Conservation (phyloP, 78 protist species). For the Dictyostelium capitatum region DNA sequence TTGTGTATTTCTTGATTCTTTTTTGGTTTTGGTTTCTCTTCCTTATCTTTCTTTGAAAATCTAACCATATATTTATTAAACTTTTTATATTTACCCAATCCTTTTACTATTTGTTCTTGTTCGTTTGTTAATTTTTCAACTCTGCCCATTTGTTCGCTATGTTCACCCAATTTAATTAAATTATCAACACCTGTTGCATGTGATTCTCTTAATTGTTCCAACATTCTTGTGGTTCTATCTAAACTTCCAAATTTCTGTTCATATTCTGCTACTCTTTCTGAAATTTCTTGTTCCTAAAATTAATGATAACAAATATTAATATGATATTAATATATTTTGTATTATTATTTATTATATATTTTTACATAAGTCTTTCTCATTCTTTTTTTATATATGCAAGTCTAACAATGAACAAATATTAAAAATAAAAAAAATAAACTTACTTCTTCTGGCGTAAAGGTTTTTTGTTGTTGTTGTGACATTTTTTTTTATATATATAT, state of each 20-base stretch:
- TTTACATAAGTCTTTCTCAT: background rate
- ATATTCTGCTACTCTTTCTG: constrained; percentile 27
- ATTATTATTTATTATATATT: background rate
- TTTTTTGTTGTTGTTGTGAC: background rate
- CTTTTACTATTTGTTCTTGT: constrained; percentile 28
- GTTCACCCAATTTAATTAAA: constrained; percentile 30
- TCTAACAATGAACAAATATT: background rate
- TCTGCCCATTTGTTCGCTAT: constrained; percentile 50
- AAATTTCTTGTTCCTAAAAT: constrained; percentile 37
- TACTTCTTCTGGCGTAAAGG: constrained; percentile 14
- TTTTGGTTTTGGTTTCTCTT: background rate
- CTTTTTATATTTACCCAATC: constrained; percentile 63
- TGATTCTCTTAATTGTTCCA: constrained; percentile 55
- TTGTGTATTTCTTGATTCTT: constrained; percentile 23
- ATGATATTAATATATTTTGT: background rate
- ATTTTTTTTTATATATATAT: background rate
- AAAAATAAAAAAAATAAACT: constrained; percentile 1
- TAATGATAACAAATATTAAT: background rate
- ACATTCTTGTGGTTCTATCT: constrained; percentile 58
- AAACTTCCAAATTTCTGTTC: constrained; percentile 36
- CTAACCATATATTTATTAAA: constrained; percentile 64
- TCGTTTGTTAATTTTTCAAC: constrained; percentile 27
- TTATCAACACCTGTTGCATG: constrained; percentile 64
- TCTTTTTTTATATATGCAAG: too few species aligned
- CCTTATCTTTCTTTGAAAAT: constrained; percentile 3